Evolutionary conservation across 148 eudicot genomes (phyloP).

Genomic region (Drosera capensis): DNA sequence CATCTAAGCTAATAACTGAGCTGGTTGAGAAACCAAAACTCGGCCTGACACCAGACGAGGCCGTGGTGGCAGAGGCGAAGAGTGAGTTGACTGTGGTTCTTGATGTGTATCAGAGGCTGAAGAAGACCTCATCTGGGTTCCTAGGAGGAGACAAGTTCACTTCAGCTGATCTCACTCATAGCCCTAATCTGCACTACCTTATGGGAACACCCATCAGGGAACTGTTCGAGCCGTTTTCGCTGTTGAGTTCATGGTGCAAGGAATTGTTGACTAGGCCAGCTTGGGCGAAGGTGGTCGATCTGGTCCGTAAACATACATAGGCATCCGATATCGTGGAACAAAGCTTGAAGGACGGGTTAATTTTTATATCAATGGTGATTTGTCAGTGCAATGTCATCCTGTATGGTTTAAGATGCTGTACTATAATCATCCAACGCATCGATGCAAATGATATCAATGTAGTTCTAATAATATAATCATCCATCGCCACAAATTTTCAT

Average conservation of each 20-base stretch:
- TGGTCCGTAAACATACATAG: no score
- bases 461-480: no score
- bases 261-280: slow-evolving; percentile 12
- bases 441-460: no score
- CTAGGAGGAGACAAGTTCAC: slow-evolving; percentile 25
- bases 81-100: slow-evolving; percentile 12
- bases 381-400: not conserved
- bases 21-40: slow-evolving; percentile 1
- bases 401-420: not conserved
- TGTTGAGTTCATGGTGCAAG: slow-evolving; percentile 13
- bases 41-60: not conserved
- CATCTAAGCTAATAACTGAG: not conserved
- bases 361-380: not conserved
- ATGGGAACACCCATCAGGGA: slow-evolving; percentile 9
- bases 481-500: no score
- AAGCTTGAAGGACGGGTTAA: no score
- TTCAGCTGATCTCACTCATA: slow-evolving; percentile 18
- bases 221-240: slow-evolving; percentile 7
- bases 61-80: not conserved
- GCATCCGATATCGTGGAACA: no score
- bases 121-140: slow-evolving; percentile 2
- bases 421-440: no score
- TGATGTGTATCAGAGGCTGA: slow-evolving; percentile 18
- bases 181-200: slow-evolving; percentile 10
- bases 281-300: slow-evolving; percentile 9